Evolutionary conservation across 306 rosid species (phyloP), one percentile per base, ranked within the genome.

Genomic region (Trifolium fragiferum): DNA sequence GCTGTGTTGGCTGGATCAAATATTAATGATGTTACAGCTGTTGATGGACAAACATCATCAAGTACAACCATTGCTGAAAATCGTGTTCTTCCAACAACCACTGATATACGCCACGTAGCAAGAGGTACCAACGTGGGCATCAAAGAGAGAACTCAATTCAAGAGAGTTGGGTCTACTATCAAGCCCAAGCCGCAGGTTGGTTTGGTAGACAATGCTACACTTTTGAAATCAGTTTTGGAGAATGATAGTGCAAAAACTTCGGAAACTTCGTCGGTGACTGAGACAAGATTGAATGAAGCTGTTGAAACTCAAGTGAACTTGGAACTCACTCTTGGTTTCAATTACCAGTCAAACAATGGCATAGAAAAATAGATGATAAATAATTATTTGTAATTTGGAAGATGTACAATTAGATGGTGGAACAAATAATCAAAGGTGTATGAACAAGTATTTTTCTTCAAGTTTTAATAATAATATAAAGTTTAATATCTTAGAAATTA

Each of bases 41-140:
- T 16, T 32, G 67, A 64, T 65, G 50, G 21, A 51, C 62, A 3
- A 0, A 18, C 0, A 8, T 4, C 4, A 8, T 11, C 18, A 0
- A 32, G 54, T 66, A 49, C 74, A 9, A 32, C 40, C 5, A 50
- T 33, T 13, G 46, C 3, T 1, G 64, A 18, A 53, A 19, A 20
- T 2, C 51, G 40, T 30, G 58, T 50, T 10, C 55, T 66, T 57
- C 66, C 27, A 8, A 18, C 65, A 19, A 53, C 44, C 2, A 57
- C 75, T 32, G 89, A 87, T 61, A 78, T 82, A 58, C 85, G 87
- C 67, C 89, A 87, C 73, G 85, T 84, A 79, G 27, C 75, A 14
- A 79, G 30, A 62, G 75, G 74, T 8, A 3, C 75, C 15, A 64
- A 51, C 1, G 33, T 32, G 33, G 53, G n/a, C 43, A 60, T 41